Evolutionary conservation across 2,329 filamentous ascomycete species (phyloP).

Genomic region (Sarocladium kiliense): DNA sequence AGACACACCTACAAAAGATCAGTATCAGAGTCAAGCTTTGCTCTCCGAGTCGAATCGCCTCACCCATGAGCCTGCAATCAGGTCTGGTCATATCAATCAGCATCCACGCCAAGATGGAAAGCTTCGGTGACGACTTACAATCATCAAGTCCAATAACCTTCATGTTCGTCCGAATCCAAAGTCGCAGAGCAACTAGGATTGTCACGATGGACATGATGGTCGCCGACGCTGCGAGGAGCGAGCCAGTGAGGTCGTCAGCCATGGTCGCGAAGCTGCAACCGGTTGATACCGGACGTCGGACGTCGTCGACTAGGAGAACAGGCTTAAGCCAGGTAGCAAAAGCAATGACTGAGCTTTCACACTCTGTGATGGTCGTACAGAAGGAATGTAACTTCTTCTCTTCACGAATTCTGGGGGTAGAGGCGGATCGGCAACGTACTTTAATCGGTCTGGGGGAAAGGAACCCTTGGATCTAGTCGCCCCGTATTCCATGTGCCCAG

Average conservation of each 20-base stretch:
- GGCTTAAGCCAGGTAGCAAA: not conserved
- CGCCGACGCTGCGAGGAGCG: slow-evolving; percentile 9
- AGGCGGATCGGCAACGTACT: not conserved
- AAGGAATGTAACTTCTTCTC: no score
- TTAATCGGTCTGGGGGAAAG: not conserved
- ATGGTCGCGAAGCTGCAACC: slow-evolving; percentile 13
- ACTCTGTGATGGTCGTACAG: no score
- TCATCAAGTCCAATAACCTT: slow-evolving; percentile 6
- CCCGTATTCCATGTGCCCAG: not conserved
- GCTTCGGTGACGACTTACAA: no score
- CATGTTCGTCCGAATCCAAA: slow-evolving; percentile 5
- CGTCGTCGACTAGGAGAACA: not conserved
- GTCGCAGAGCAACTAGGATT: not conserved
- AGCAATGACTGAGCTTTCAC: no score
- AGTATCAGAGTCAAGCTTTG: not conserved
- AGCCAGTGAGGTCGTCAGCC: slow-evolving; percentile 7
- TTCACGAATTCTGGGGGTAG: not conserved
- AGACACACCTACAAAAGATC: not conserved
- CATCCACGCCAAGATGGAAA: no score
- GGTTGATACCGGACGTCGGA: not conserved
- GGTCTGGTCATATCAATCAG: no score
- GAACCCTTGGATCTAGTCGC: not conserved
- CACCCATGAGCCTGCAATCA: slow-evolving; percentile 6
- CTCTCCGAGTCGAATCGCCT: not conserved
- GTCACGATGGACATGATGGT: not conserved